Percentiles rank a stretch among this genome's conserved stretches.
Conservation (phyloP, 371 early-diverging fungal genomes). For the Pancytospora philotis region DNA sequence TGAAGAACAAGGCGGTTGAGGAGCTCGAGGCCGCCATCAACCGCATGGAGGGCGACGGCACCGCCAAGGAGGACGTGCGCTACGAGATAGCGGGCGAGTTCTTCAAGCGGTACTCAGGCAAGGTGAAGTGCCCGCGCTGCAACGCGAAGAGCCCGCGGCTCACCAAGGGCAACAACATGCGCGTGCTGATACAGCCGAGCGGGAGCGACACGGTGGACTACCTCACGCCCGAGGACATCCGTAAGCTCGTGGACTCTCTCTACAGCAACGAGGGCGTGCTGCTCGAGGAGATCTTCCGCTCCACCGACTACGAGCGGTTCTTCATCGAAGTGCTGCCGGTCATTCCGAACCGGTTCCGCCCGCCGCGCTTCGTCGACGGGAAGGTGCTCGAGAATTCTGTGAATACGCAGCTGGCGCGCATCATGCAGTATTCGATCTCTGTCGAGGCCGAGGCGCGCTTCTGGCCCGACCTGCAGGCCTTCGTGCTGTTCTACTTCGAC, state of each 20-base stretch:
- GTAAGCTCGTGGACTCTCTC: constrained; percentile 18
- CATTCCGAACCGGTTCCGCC: constrained; percentile 81
- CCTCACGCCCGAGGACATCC: constrained; percentile 21
- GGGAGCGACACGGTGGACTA: neutral
- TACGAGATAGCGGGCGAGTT: neutral
- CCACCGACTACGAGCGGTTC: constrained; percentile 64
- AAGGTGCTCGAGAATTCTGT: constrained; percentile 80
- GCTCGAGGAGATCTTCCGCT: constrained; percentile 25
- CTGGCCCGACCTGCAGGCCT: constrained; percentile 37
- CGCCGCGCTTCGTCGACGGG: constrained; percentile 74
- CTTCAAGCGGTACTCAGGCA: neutral
- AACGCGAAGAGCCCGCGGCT: constrained; percentile 28
- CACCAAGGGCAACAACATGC: constrained; percentile 13
- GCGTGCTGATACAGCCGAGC: constrained; percentile 11
- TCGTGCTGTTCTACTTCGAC: constrained; percentile 64
- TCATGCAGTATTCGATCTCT: constrained; percentile 69
- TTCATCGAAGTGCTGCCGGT: constrained; percentile 76
- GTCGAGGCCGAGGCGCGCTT: constrained; percentile 49
- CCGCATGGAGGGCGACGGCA: constrained; percentile 3
- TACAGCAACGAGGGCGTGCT: constrained; percentile 36
- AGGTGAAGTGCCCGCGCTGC: constrained; percentile 43
- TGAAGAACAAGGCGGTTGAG: constrained; percentile 9
- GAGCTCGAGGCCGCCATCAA: constrained; percentile 15
- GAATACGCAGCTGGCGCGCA: constrained; percentile 70
- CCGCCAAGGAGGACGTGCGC: neutral